These are phyloP conservation scores for Boletellus emodensis DNA, from an alignment of 768 basidiomycete genomes.

Conservation along the genomic window DNA sequence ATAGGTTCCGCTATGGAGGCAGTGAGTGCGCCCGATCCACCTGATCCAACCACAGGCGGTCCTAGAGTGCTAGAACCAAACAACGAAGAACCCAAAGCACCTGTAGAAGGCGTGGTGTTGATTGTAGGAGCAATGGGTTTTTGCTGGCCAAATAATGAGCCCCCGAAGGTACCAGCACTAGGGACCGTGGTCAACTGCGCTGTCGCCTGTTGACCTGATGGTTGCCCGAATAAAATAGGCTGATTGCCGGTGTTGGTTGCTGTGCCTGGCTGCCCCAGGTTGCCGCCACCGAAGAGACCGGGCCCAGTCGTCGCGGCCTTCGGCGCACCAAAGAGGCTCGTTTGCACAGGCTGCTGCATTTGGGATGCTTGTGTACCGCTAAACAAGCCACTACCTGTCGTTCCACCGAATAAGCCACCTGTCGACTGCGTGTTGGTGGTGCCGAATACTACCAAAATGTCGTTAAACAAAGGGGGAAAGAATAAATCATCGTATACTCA, in stretches of 20 bases:
- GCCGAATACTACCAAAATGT: slow-evolving; percentile 34
- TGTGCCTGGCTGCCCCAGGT: slow-evolving; percentile 41
- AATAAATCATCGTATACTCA: slow-evolving; percentile 19
- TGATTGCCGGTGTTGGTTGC: slow-evolving; percentile 29
- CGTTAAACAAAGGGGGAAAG: slow-evolving; percentile 5
- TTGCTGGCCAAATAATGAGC: slow-evolving; percentile 45
- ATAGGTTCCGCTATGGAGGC: slow-evolving; percentile 90
- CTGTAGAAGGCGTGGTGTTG: slow-evolving; percentile 40
- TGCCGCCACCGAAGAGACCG: slow-evolving; percentile 49
- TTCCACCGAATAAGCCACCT: slow-evolving; percentile 37
- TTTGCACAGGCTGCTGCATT: slow-evolving; percentile 35
- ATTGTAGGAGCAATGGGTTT: slow-evolving; percentile 50
- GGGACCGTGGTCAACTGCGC: slow-evolving; percentile 36
- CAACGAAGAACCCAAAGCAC: slow-evolving; percentile 34
- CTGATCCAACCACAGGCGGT: slow-evolving; percentile 40
- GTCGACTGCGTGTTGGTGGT: slow-evolving; percentile 26
- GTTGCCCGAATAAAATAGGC: slow-evolving; percentile 47
- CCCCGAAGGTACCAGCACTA: slow-evolving; percentile 33
- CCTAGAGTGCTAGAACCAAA: slow-evolving; percentile 40
- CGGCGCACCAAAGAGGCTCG: slow-evolving; percentile 25
- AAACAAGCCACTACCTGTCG: slow-evolving; percentile 33
- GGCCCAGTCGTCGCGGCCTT: slow-evolving; percentile 33
- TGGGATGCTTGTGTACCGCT: slow-evolving; percentile 33
- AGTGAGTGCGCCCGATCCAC: slow-evolving; percentile 58
- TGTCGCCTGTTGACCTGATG: slow-evolving; percentile 40